Evolutionary conservation across 805 yeast genomes (phyloP), one percentile per base, ranked within the genome.

Genomic region (Helenozyma baotianmanensis): DNA sequence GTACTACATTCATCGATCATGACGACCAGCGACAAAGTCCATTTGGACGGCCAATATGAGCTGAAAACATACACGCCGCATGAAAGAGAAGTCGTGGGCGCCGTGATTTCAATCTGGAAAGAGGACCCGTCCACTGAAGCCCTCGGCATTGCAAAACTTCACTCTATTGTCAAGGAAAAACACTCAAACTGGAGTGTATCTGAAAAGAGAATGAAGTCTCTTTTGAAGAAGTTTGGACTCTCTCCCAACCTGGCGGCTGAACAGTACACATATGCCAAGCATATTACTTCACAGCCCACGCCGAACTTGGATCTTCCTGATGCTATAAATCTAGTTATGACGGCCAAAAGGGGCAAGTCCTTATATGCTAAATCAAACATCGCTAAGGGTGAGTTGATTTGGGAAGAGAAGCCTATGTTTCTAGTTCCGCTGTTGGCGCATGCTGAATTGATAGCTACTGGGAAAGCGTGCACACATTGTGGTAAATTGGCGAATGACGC

Each of bases 391-490:
- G 76, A 64, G 3, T 46, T 70, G 34, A 51, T 85, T 3, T 80
- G 87, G 78, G 65, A 70, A 25, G 95, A 84, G 48, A 45, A 54
- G 9, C 64, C 60, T 1, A 76, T 87, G 6, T 64, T 85, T 36
- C 71, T 74, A 23, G 61, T 83, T 1, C 85, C 90, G 2, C 85
- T 82, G 3, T 62, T 84, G 40, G 86, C 82, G 11, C 76, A 79
- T 45, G 58, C 78, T 28, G 68, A 73, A 23, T 58, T 82, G 37
- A 74, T 82, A 45, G 64, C 71, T 27, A 51, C 56, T 14, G 84
- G 88, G 0, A 74, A 74, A 45, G 83, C 85, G 3, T 85, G 95
- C 54, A 64, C 85, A 2, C 70, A 72, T 49, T 85, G 95, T 62
- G 86, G 88, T 1, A 68, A 70, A 28, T 58, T 78, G 2, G 56